Percentiles rank a stretch among this genome's conserved stretches.
phyloP scores from a whole-genome alignment of 495 filamentous ascomycete species.

The Aspergillus sclerotiicarbonarius region DNA sequence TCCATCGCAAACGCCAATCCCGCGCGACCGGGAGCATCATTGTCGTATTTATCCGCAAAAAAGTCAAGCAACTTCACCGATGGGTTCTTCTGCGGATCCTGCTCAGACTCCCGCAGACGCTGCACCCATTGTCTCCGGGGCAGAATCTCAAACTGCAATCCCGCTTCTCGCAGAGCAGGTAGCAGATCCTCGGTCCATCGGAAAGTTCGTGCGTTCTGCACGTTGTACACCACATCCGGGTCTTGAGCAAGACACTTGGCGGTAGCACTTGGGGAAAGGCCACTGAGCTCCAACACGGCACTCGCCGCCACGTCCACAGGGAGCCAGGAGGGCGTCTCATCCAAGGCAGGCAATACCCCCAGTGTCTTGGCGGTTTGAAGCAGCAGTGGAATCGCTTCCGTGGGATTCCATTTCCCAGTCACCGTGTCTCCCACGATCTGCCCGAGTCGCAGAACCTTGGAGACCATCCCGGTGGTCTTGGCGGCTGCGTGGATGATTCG shows the following conservation, averaged over 20 bases:
- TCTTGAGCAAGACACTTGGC: constrained; percentile 3
- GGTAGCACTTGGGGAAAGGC: constrained; percentile 16
- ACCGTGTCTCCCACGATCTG: constrained; percentile 60
- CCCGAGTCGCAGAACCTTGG: constrained; percentile 54
- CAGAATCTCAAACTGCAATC: constrained; percentile 45
- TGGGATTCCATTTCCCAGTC: constrained; percentile 60
- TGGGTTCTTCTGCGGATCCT: constrained; percentile 54
- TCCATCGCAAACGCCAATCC: constrained; percentile 12
- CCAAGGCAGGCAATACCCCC: constrained; percentile 52
- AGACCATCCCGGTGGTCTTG: constrained; percentile 30
- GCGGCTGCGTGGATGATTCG: constrained; percentile 46
- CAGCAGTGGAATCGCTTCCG: constrained; percentile 64
- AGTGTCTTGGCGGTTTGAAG: constrained; percentile 48
- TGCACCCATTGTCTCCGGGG: constrained; percentile 49
- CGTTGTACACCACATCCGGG: constrained; percentile 46
- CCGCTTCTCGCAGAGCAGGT: constrained; percentile 42
- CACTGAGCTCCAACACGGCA: constrained; percentile 23
- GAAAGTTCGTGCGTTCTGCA: constrained; percentile 51
- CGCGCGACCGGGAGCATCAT: constrained; percentile 13
- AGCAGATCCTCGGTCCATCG: constrained; percentile 54
- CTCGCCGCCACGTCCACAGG: constrained; percentile 34
- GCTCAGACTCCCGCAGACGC: constrained; percentile 39
- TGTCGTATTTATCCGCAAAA: constrained; percentile 38
- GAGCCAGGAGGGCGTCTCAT: constrained; percentile 56
- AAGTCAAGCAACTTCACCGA: constrained; percentile 59